Evolutionary conservation across 345 rosid genomes (phyloP).

Genomic region (Populus nigra): DNA sequence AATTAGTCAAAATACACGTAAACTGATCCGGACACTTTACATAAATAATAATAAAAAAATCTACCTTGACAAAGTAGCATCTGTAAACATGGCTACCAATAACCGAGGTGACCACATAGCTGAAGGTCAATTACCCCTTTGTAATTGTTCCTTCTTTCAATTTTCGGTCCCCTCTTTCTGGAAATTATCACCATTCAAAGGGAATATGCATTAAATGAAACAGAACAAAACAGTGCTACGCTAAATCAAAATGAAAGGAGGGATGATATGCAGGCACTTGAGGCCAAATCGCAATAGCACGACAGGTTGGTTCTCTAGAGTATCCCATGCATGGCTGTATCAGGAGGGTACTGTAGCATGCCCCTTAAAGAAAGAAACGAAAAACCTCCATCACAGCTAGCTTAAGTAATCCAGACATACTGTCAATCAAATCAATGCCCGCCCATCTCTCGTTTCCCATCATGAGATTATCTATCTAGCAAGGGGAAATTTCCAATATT

Average conservation of each 20-base stretch:
- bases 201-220: neutral
- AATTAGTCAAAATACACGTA: fast-evolving
- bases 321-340: neutral
- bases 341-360: neutral
- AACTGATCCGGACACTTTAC: fast-evolving
- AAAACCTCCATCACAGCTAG: neutral
- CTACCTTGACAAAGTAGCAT: neutral
- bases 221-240: neutral
- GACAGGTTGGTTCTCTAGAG: neutral
- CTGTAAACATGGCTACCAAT: neutral
- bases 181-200: neutral
- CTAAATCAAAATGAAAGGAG: neutral
- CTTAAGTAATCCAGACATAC: neutral
- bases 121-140: neutral
- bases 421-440: neutral
- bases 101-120: neutral
- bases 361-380: fast-evolving
- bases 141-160: neutral
- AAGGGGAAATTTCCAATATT: neutral
- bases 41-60: no score
- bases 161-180: neutral
- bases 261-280: neutral
- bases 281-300: neutral
- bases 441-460: neutral
- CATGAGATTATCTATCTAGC: neutral